Evolutionary conservation across 1,139 yeast genomes (phyloP), one percentile per base, ranked within the genome.

Genomic region (Yamadazyma triangularis): DNA sequence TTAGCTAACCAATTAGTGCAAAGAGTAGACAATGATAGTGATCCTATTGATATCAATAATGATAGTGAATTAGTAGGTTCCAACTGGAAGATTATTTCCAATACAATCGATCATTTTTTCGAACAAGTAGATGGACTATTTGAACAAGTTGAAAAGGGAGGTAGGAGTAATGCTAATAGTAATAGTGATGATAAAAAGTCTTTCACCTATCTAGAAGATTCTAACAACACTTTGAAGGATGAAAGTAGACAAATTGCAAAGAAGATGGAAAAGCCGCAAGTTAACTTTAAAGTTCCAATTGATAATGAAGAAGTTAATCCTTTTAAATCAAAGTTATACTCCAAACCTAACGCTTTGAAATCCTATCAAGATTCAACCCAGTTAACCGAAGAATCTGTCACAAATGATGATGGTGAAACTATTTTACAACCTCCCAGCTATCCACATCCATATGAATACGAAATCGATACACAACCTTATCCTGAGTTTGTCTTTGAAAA

Each of bases 401-500:
- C 54, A 53, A 18, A 16, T 7, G 15, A 11, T 3, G 47, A 59
- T 46, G 42, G 63, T 59, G 15, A 70, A 55, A 33, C 68, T 41
- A 60, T 53, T 9, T 59, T 48, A 3, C 61, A 62, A 20, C 84
- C 86, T 3, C 65, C 75, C 4, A 85, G 78, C 51, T 83, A 77
- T 50, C 69, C 70, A 8, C 95, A 93, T 33, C 99, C 99, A 0
- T 93, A 93, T 48, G 76, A 67, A 35, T 56, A 61, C 28, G 98
- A 93, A 56, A 91, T 93, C 25, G 70, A 70, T 45, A 58, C 68
- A 23, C 84, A 78, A 37, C 77, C 77, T 28, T 89, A 86, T 51
- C 94, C 95, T 2, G 73, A 68, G 2, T 45, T 67, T 28, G 68
- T 84, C 1, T 57, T 79, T 28, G 44, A 59, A 11, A 57, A 53